Base-by-base conservation (phyloP, 768 basidiomycete species). In the Tubosaeta sp. region DNA sequence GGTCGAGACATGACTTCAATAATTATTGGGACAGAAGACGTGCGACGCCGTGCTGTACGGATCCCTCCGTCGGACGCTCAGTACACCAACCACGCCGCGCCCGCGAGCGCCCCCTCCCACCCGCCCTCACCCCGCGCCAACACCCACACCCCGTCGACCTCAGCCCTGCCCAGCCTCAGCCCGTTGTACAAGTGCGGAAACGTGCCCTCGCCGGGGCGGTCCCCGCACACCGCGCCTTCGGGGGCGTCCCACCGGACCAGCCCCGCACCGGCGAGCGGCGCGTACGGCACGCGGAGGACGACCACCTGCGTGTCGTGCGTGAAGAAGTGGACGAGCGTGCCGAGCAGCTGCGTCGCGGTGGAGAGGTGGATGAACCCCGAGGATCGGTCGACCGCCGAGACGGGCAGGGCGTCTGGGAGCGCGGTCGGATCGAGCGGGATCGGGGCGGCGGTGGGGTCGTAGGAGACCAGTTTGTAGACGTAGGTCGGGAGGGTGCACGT, bases 381-480 rank as follows among this genome's bases (percentile, higher is more conserved):
- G 5, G 55, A 46, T 35, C 64, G 47, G 54, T 84, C 82, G 13
- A 84, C 66, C 16, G 68, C 59, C 53, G 79, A 82, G 41, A 83
- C 60, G 17, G 80, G 80, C 26, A 84, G 72, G 4, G 55, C 60
- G 2, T 69, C 63, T 7, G 82, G 81, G 13, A 83, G 65, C 1
- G 68, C 69, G 2, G 46, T 6, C 7, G 6, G 22, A 33, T 72
- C 64, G 29, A 68, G 58, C 0, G 76, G 72, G n/a, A 64, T 50
- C 0, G 76, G 67, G 9, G 73, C 57, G 9, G 74, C 68, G 10
- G 22, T 22, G 22, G 73, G 58, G 12, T 74, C 68, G 35, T 70
- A 60, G 12, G 75, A 71, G 31, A 84, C 65, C 53, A 86, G 76
- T 58, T 85, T 86, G 72, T 85, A 86, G 54, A 86, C 48, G 65